These are phyloP conservation scores for Colletotrichum tamarilloi DNA, from an alignment of 2,329 filamentous ascomycete species.

Conservation along the genomic window DNA sequence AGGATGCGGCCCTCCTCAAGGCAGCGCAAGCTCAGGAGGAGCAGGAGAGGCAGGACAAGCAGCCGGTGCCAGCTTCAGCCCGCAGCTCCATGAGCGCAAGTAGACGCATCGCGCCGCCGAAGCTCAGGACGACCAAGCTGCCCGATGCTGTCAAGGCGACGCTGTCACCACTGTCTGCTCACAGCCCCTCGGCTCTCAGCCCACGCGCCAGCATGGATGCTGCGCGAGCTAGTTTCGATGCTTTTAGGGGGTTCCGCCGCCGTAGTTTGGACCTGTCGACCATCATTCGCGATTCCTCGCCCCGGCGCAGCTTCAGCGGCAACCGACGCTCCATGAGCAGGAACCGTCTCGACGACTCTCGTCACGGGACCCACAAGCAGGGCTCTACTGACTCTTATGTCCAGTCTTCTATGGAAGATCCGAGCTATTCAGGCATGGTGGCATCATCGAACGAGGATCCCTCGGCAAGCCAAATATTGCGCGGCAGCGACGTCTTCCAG, in stretches of 20 bases:
- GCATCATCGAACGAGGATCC: constrained; percentile 79
- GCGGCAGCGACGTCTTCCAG: constrained; percentile 88
- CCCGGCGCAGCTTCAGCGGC: constrained; percentile 73
- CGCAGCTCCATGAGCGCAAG: constrained; percentile 35
- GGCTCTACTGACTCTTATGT: constrained; percentile 81
- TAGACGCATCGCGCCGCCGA: constrained; percentile 39
- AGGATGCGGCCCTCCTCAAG: constrained; percentile 20
- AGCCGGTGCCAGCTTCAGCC: constrained; percentile 25
- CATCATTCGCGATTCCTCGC: constrained; percentile 53
- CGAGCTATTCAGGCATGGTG: constrained; percentile 76
- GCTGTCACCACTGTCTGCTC: constrained; percentile 63
- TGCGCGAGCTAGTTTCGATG: constrained; percentile 65
- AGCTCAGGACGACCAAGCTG: constrained; percentile 53
- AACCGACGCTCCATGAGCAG: constrained; percentile 63
- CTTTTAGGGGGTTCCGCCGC: constrained; percentile 57
- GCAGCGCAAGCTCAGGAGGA: constrained; percentile 15
- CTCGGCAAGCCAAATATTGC: constrained; percentile 91
- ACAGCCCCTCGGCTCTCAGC: constrained; percentile 55
- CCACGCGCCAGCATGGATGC: constrained; percentile 67
- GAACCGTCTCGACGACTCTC: constrained; percentile 58
- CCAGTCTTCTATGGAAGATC: constrained; percentile 77
- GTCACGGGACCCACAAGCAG: constrained; percentile 61
- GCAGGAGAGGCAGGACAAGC: constrained; percentile 5
- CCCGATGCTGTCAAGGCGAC: constrained; percentile 72
- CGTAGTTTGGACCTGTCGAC: constrained; percentile 65